A percentile compares a stretch with the other conserved stretches of the same genome.
These are phyloP conservation scores for Kwoniella dejecticola DNA, from an alignment of 768 basidiomycete genomes.

Conservation along the genomic window DNA sequence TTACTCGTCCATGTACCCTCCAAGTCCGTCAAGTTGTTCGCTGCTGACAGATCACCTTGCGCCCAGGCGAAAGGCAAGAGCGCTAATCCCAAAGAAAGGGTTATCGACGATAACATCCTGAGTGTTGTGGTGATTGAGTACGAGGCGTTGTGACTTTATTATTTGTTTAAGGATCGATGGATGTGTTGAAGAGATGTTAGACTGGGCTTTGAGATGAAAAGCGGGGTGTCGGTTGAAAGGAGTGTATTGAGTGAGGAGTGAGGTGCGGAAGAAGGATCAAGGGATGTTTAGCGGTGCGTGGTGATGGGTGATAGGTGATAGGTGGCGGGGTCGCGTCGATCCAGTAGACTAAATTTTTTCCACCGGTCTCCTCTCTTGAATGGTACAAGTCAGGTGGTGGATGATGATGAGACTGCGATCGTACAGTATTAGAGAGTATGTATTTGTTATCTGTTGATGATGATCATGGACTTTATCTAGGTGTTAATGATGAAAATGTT, in stretches of 20 bases:
- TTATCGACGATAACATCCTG: conserved; percentile 14
- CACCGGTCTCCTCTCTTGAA: neutral
- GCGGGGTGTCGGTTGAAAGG: conserved; percentile 13
- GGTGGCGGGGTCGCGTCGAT: neutral
- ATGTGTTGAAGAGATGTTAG: too few species aligned
- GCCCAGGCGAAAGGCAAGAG: conserved; percentile 21
- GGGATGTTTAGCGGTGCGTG: too few species aligned
- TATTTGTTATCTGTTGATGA: neutral
- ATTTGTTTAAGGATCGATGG: neutral
- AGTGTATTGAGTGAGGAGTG: conserved; percentile 1
- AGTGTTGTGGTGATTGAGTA: neutral
- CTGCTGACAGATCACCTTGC: conserved; percentile 41
- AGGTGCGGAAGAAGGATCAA: too few species aligned
- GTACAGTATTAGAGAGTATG: neutral
- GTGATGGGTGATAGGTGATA: neutral
- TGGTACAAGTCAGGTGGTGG: neutral
- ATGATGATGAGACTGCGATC: too few species aligned
- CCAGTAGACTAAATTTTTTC: neutral
- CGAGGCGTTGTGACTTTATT: neutral
- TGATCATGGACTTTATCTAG: neutral
- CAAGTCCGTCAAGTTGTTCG: conserved; percentile 68
- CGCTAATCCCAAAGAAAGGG: conserved; percentile 12
- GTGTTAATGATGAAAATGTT: neutral
- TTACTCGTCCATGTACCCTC: conserved; percentile 83
- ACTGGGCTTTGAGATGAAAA: too few species aligned